Evolutionary conservation across 2,329 filamentous ascomycete genomes (phyloP).

Genomic region (Endoconidiophora laricicola): DNA sequence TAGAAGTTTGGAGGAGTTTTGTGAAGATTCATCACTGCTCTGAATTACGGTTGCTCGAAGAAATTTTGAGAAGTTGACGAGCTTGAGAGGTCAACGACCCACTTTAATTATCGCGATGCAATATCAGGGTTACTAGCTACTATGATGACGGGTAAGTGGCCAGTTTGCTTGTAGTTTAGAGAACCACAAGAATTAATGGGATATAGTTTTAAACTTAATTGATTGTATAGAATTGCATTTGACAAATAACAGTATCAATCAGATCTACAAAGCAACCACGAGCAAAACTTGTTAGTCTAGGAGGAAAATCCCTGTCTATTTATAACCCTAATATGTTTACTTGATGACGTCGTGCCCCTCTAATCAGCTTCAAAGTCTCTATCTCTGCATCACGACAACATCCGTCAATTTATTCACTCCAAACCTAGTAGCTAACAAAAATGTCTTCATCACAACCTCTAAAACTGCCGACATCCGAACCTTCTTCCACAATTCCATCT

Average conservation of each 20-base stretch:
- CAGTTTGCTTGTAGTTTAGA: neutral
- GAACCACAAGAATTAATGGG: neutral
- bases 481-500: conserved; percentile 17
- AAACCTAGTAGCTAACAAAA: neutral
- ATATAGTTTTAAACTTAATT: neutral
- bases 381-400: neutral
- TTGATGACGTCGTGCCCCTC: conserved; percentile 6
- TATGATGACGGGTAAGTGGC: no score
- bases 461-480: neutral
- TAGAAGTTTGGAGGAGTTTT: conserved; percentile 5
- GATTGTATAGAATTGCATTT: no score
- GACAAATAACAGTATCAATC: no score
- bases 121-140: neutral
- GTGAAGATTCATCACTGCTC: no score
- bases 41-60: neutral
- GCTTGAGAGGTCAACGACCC: neutral
- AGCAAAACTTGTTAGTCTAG: no score
- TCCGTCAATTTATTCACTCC: neutral
- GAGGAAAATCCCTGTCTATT: neutral
- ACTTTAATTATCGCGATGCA: neutral
- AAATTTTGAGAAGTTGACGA: neutral
- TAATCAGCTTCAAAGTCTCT: neutral
- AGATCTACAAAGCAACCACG: no score
- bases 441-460: conserved; percentile 4
- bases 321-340: neutral